Evolutionary conservation across 2,329 filamentous ascomycete genomes (phyloP).

Genomic region (Alternaria metachromatica): DNA sequence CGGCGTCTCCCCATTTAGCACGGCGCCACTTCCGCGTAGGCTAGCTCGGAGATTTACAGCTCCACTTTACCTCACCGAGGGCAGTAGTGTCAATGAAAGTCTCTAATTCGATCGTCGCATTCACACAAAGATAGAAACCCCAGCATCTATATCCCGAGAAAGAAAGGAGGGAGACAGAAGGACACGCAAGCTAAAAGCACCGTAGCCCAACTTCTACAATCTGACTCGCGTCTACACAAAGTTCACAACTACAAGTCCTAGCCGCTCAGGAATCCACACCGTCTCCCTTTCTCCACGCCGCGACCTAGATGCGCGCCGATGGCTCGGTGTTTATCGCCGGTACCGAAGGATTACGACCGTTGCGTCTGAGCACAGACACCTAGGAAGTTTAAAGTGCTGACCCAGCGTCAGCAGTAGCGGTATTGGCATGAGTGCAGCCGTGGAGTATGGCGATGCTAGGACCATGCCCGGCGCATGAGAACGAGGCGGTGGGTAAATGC

Average conservation of each 20-base stretch:
- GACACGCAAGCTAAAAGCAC: not conserved
- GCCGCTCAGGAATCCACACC: not conserved
- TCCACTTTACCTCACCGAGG: not conserved
- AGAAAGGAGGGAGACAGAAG: not conserved
- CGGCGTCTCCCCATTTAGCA: not conserved
- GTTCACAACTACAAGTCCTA: not conserved
- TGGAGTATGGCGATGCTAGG: not conserved
- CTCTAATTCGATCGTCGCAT: not conserved
- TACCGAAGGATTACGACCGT: not conserved
- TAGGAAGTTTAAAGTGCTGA: not conserved
- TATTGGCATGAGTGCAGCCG: not conserved
- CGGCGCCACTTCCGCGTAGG: constrained; percentile 1
- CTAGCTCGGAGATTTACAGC: not conserved
- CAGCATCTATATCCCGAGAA: not conserved
- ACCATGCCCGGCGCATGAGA: not conserved
- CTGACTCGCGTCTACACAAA: not conserved
- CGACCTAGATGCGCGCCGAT: not conserved
- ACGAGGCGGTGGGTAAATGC: not conserved
- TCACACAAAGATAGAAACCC: not conserved
- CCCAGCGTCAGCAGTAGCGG: not conserved
- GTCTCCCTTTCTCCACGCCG: not conserved
- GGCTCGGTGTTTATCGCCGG: not conserved
- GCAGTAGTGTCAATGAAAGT: not conserved
- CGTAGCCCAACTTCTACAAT: not conserved
- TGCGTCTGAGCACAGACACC: not conserved